Percentiles rank a stretch among this genome's conserved stretches.
Conservation (phyloP, 2,329 filamentous ascomycete species). For the Cladosporium sp. region DNA sequence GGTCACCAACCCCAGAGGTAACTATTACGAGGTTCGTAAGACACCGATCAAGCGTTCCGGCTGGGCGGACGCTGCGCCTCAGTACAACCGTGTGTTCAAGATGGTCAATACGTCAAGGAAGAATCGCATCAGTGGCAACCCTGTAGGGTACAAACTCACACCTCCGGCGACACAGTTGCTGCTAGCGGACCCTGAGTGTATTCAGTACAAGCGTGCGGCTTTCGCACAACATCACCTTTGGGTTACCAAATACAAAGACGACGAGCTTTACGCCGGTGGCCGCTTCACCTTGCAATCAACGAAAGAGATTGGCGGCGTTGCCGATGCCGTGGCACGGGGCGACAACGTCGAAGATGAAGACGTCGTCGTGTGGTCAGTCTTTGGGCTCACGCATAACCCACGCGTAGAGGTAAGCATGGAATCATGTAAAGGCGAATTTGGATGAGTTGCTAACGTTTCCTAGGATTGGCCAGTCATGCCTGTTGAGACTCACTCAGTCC, state of each 20-base stretch:
- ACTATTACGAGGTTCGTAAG: constrained; percentile 49
- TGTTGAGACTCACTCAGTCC: constrained; percentile 49
- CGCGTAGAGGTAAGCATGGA: constrained; percentile 38
- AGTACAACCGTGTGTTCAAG: constrained; percentile 59
- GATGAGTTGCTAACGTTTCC: not conserved
- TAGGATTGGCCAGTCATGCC: constrained; percentile 56
- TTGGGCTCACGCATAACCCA: constrained; percentile 55
- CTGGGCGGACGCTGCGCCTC: constrained; percentile 35
- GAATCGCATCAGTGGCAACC: constrained; percentile 49
- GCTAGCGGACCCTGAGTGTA: constrained; percentile 46
- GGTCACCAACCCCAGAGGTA: not conserved
- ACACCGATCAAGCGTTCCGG: constrained; percentile 27
- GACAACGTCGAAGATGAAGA: constrained; percentile 49
- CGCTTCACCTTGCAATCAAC: constrained; percentile 49
- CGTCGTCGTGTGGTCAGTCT: constrained; percentile 52
- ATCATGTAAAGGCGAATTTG: constrained; percentile 44
- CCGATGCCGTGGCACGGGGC: constrained; percentile 45
- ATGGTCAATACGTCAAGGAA: constrained; percentile 50
- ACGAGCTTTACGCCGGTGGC: constrained; percentile 54
- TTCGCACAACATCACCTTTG: constrained; percentile 49
- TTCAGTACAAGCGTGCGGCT: constrained; percentile 47
- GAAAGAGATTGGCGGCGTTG: constrained; percentile 44
- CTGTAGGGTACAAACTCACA: constrained; percentile 52
- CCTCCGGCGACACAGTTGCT: constrained; percentile 52
- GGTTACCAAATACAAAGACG: constrained; percentile 47